These are phyloP conservation scores for Fusarium denticulatum DNA, from an alignment of 2,329 filamentous ascomycete genomes.

Conservation along the genomic window DNA sequence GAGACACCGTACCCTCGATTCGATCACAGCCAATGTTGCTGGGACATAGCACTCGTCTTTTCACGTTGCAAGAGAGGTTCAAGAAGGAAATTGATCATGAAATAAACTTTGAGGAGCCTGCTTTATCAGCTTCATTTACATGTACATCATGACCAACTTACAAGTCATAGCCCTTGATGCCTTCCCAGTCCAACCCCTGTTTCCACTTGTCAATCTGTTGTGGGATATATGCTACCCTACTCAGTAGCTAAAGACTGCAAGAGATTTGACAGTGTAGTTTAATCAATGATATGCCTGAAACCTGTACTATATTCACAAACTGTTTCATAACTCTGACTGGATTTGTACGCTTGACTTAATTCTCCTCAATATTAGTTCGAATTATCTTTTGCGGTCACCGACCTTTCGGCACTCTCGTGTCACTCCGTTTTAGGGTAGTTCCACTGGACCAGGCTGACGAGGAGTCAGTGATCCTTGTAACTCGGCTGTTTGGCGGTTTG, in stretches of 20 bases:
- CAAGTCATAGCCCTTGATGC: fast-evolving
- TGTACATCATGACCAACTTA: background rate
- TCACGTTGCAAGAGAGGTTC: background rate
- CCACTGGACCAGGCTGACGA: background rate
- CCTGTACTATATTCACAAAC: background rate
- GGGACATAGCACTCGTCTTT: background rate
- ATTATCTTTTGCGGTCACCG: background rate
- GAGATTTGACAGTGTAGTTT: background rate
- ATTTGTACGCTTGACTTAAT: background rate
- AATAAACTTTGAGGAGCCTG: background rate
- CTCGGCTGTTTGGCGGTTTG: background rate
- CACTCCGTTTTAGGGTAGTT: background rate
- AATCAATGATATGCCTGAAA: background rate
- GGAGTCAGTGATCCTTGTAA: background rate
- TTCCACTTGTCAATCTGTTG: background rate
- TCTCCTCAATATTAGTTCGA: background rate
- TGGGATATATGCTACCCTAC: background rate
- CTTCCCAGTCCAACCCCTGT: background rate
- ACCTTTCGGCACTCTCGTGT: background rate
- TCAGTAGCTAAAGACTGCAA: background rate
- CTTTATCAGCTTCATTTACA: background rate
- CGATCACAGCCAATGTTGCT: background rate
- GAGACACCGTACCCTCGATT: background rate
- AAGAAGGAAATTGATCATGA: fast-evolving
- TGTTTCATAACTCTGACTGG: background rate